phyloP scores from a whole-genome alignment of 139 green algal species.

The Closterium sp. region DNA sequence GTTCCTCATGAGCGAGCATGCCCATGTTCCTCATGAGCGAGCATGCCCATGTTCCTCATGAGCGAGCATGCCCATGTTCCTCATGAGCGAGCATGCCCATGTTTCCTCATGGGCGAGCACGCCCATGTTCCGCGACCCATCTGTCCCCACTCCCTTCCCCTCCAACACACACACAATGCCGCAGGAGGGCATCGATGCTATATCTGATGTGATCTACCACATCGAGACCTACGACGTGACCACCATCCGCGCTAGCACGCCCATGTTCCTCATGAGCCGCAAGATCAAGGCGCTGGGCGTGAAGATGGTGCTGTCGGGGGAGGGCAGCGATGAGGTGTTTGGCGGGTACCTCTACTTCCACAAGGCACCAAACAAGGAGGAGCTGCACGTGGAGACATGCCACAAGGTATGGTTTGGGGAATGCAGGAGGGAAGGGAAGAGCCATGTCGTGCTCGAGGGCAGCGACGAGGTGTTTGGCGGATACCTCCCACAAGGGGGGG shows the following conservation, averaged over 20 bases:
- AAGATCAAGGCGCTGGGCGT: slow-evolving; percentile 94
- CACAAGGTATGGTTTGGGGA: slow-evolving; percentile 4
- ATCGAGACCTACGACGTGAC: slow-evolving; percentile 72
- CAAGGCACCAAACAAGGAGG: slow-evolving; percentile 79
- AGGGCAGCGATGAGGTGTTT: slow-evolving; percentile 94
- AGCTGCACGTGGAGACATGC: slow-evolving; percentile 21
- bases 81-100: too few species aligned
- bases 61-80: too few species aligned
- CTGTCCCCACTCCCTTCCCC: slow-evolving; percentile 61
- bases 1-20: too few species aligned
- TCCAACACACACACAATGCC: neutral
- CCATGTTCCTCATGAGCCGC: slow-evolving; percentile 95
- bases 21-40: too few species aligned
- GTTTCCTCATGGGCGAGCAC: too few species aligned
- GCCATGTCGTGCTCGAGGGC: too few species aligned
- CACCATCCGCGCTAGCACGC: slow-evolving; percentile 78
- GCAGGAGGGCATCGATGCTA: slow-evolving; percentile 69
- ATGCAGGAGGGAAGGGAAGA: neutral
- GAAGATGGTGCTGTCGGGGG: slow-evolving; percentile 95
- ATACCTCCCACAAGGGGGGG: neutral
- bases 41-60: too few species aligned
- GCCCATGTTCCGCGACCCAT: too few species aligned
- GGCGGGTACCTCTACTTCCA: slow-evolving; percentile 82
- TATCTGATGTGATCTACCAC: slow-evolving; percentile 86
- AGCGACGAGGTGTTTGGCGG: slow-evolving; percentile 93